Evolutionary conservation across 2,329 filamentous ascomycete genomes (phyloP).

Genomic region (Apiospora koreana): DNA sequence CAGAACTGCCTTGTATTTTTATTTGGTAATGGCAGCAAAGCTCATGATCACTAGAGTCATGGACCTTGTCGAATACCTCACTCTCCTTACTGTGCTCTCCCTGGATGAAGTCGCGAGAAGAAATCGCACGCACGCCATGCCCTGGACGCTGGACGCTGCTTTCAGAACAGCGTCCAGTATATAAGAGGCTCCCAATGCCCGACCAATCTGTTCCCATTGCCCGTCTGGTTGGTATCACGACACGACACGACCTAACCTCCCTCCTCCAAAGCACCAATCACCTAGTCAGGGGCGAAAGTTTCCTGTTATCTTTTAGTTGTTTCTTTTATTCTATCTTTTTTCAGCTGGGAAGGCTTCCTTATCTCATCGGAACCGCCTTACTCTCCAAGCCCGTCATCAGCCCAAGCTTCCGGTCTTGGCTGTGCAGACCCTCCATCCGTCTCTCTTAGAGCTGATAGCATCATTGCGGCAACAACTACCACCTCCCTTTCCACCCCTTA

Average conservation of each 20-base stretch:
- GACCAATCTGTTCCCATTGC: background rate
- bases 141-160: background rate
- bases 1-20: constrained; percentile 5
- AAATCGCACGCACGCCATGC: background rate
- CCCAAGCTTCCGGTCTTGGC: constrained; percentile 6
- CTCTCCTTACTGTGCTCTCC: background rate
- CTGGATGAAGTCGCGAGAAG: background rate
- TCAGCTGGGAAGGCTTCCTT: constrained; percentile 5
- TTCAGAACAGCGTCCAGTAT: background rate
- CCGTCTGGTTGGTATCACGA: constrained; percentile 6
- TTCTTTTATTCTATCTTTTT: background rate
- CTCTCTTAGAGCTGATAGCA: constrained; percentile 4
- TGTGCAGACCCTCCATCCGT: background rate
- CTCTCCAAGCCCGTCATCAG: constrained; percentile 7
- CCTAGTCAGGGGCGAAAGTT: background rate
- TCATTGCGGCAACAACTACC: background rate
- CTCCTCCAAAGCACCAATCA: background rate
- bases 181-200: background rate
- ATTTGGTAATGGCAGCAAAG: constrained; percentile 10
- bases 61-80: constrained; percentile 3
- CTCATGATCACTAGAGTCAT: constrained; percentile 11
- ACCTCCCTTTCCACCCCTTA: background rate
- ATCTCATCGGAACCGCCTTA: background rate
- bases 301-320: constrained; percentile 5
- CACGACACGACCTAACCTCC: too few relatives aligned